Percentiles rank a stretch among this genome's conserved stretches.
phyloP scores from a whole-genome alignment of 192 early-diverging fungal genomes.

The Phycomyces blakesleeanus region DNA sequence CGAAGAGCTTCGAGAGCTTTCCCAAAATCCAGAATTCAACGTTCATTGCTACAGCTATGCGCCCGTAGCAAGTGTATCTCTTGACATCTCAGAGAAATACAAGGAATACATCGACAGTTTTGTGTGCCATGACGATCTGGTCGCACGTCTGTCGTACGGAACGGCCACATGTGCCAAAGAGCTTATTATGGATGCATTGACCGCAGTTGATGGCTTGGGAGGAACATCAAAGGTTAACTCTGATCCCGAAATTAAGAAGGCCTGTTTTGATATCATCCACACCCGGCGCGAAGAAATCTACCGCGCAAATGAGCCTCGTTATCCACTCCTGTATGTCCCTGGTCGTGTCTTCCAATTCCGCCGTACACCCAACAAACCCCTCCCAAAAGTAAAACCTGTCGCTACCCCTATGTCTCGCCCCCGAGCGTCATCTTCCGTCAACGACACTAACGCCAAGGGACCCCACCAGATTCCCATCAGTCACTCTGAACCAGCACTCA shows the following conservation, averaged over 20 bases:
- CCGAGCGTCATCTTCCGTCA: not conserved
- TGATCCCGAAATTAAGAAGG: slow-evolving; percentile 22
- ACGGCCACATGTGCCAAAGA: slow-evolving; percentile 58
- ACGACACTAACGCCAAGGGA: not conserved
- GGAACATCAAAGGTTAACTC: slow-evolving; percentile 26
- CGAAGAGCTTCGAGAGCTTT: slow-evolving; percentile 31
- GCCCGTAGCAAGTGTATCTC: slow-evolving; percentile 53
- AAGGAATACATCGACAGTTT: slow-evolving; percentile 55
- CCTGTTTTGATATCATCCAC: slow-evolving; percentile 34
- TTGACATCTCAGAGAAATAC: slow-evolving; percentile 49
- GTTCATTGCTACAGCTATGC: slow-evolving; percentile 51
- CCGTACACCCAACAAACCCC: slow-evolving; percentile 4
- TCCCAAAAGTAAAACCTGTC: not conserved
- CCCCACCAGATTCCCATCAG: slow-evolving; percentile 3
- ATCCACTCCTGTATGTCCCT: slow-evolving; percentile 33
- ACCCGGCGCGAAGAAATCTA: slow-evolving; percentile 30
- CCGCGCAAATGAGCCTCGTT: slow-evolving; percentile 24
- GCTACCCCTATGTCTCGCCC: not conserved
- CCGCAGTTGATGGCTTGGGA: slow-evolving; percentile 32
- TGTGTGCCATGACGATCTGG: slow-evolving; percentile 61
- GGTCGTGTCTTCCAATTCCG: slow-evolving; percentile 34
- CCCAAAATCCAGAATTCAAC: slow-evolving; percentile 41
- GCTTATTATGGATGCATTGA: slow-evolving; percentile 52
- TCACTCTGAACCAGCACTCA: slow-evolving; percentile 12
- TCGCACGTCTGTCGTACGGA: slow-evolving; percentile 62